Evolutionary conservation across 2,329 filamentous ascomycete species (phyloP).

Genomic region (Cylindrodendrum hubeiense): DNA sequence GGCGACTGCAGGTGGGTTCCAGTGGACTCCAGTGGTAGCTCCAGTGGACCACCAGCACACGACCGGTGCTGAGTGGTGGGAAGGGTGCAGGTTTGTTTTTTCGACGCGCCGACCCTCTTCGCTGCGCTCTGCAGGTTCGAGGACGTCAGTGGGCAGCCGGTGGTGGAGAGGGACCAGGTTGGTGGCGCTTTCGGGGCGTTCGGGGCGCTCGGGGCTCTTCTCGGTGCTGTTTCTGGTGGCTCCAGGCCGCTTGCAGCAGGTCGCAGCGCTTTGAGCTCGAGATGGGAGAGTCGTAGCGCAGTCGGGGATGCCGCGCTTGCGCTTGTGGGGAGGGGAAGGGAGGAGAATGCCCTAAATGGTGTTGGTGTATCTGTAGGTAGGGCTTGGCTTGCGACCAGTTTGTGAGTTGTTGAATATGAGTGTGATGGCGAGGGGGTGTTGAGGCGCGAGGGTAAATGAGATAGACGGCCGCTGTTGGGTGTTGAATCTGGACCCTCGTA

Average conservation of each 20-base stretch:
- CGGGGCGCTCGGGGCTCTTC: constrained; percentile 27
- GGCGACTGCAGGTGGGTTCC: constrained; percentile 25
- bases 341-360: constrained; percentile 15
- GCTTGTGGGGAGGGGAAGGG: constrained; percentile 18
- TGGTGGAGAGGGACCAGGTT: constrained; percentile 13
- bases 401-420: constrained; percentile 23
- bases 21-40: constrained; percentile 29
- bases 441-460: constrained; percentile 17
- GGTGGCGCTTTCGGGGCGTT: constrained; percentile 25
- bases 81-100: constrained; percentile 5
- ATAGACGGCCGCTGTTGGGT: neutral
- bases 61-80: constrained; percentile 17
- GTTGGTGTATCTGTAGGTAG: constrained; percentile 18
- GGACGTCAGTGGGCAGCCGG: constrained; percentile 6
- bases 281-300: constrained; percentile 7
- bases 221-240: constrained; percentile 26
- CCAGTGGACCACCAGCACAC: constrained; percentile 27
- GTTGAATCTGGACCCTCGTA: neutral
- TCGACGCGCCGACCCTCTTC: constrained; percentile 5
- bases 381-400: constrained; percentile 9
- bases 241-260: constrained; percentile 20
- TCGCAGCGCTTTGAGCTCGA: constrained; percentile 4
- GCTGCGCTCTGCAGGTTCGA: constrained; percentile 1
- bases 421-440: neutral
- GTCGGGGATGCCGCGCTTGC: constrained; percentile 25